Percentiles rank a stretch among this genome's conserved stretches.
These are phyloP conservation scores for Candida sp. DNA, from an alignment of 1,139 yeast genomes.

Conservation along the genomic window DNA sequence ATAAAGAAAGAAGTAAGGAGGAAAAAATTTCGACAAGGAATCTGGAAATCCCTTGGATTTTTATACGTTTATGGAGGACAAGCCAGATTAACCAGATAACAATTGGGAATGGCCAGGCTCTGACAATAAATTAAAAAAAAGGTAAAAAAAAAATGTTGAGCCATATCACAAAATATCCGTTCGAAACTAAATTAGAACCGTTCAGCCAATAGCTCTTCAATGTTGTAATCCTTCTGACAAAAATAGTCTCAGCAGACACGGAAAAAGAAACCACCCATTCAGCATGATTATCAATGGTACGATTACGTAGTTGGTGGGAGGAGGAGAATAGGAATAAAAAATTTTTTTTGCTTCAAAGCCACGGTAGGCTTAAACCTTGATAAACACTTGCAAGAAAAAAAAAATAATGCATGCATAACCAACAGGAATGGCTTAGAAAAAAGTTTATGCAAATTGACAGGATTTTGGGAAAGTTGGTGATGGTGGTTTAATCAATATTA, in stretches of 20 bases:
- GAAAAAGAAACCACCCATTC: background rate
- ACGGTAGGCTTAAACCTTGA: background rate
- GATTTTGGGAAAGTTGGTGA: conserved; percentile 1
- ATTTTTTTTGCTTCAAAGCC: background rate
- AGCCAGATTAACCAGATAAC: background rate
- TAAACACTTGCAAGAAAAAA: background rate
- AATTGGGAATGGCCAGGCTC: background rate
- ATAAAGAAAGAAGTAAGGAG: background rate
- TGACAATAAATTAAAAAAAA: background rate
- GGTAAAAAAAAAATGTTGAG: background rate
- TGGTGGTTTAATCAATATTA: conserved; percentile 1
- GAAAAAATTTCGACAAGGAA: background rate
- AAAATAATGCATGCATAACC: background rate
- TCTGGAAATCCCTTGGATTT: background rate
- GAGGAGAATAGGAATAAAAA: background rate
- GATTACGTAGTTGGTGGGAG: too few relatives aligned
- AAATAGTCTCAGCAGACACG: background rate
- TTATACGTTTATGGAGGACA: background rate
- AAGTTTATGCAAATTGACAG: background rate
- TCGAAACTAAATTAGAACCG: background rate
- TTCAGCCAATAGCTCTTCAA: background rate
- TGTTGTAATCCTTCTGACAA: background rate
- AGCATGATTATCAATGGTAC: background rate
- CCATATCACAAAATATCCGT: background rate
- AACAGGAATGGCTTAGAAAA: background rate